Base-by-base conservation (phyloP, 1,139 yeast genomes). In the Wickerhamiella pararugosa region DNA sequence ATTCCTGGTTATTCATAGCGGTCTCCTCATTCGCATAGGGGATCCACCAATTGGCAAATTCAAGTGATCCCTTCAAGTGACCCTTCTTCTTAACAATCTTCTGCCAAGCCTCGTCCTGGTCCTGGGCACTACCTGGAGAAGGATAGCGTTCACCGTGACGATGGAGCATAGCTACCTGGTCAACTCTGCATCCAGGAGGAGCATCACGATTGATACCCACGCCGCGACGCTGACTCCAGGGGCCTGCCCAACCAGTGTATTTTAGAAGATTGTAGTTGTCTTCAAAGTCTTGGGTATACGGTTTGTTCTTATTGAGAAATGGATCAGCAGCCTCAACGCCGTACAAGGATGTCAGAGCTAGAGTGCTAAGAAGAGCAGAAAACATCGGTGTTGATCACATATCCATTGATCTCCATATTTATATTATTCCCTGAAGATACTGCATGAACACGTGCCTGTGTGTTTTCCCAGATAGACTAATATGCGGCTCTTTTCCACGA, bases 71-170 rank as follows among this genome's bases (percentile, higher is more conserved):
- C 4, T 51, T 51, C 34, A 50, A 51, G 21, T 50, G 36, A 50
- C 55, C 44, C 51, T 50, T 36, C 49, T 39, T 34, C n/a, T 36
- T 29, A 5, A 40, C 48, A 25, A 64, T 37, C 42, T 56, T 60
- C 29, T 49, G 45, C 21, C 48, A 37, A 7, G 55, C 40, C 5
- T 40, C 43, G 4, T 26, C 41, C 48, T 51, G 48, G 29, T 42
- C 46, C 9, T 37, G 45, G 32, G 47, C 54, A 38, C 44, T 49
- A 40, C 44, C 32, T 28, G 46, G 39, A 28, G 52, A 56, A 11
- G 83, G 84, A 55, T 66, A 79, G 52, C 90, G 64, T 54, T 78
- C 86, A n/a, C 87, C 90, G 52, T 80, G 90, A 55, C 90, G 70
- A 45, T 71, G 66, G 40, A 75, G 60, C 47, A 75, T 59, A 49